Base-by-base conservation (phyloP, 768 basidiomycete species). In the Tylopilus plumbeoviolaceoides region DNA sequence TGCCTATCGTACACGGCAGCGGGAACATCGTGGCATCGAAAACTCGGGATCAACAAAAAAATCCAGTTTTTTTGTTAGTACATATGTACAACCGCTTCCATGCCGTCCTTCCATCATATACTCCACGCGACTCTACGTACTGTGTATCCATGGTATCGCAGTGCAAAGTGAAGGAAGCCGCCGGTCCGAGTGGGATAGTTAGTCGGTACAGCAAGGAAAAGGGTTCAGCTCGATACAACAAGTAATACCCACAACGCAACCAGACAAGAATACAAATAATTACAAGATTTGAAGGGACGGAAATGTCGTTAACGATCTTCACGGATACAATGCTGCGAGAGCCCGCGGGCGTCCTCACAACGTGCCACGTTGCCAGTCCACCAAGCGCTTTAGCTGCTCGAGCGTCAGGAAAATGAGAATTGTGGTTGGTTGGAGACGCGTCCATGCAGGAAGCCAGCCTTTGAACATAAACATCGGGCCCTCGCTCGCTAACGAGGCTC, bases 401-500 rank as follows among this genome's bases (percentile, higher is more conserved):
- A 92, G 75, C 7, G 87, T 90, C 57, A 92, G 67, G 75, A 91
- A 93, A 65, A 91, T 92, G 36, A 93, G 76, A 57, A 93, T 89
- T 4, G 91, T 93, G 40, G 89, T 92, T 0, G 90, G 91, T 64
- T 92, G 88, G 36, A 93, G 77, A 67, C 91, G 78, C 47, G 81
- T 80, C 89, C 89, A 93, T 11, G 90, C 89, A 0, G 91, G 91
- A 9, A 92, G 69, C 91, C 91, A 93, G 56, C 91, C 91, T 67
- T 90, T 91, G 76, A 93, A 91, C 86, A 93, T 88, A 78, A 92
- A 93, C 81, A 86, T 87, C 4, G 88, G 68, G 14, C 91, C 91
- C 60, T 93, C 91, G 57, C 72, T 83, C 54, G 78, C 75, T 55
- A 93, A 72, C 18, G 89, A 87, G 11, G 75, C 59, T 18, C 78